phyloP scores from a whole-genome alignment of 164 flowering plant species.

The Piper longum region DNA sequence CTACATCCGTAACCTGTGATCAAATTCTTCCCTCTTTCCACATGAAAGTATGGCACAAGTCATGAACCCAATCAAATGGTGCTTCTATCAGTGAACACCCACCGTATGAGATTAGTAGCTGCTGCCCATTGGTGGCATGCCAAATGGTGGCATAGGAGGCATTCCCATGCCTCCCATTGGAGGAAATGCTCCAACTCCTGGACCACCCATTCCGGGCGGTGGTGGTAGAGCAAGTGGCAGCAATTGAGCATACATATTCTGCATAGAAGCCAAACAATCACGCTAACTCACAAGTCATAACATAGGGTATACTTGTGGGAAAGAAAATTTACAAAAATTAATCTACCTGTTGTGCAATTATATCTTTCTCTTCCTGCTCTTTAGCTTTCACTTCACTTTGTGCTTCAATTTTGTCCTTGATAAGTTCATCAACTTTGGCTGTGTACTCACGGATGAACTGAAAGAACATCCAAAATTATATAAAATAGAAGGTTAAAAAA shows the following conservation, averaged over 20 bases:
- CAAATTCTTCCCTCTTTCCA: conserved; percentile 12
- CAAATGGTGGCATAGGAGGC: conserved; percentile 89
- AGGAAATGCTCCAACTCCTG: conserved; percentile 60
- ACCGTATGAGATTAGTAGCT: conserved; percentile 17
- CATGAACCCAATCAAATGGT: conserved; percentile 5
- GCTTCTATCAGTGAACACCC: neutral
- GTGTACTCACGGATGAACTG: conserved; percentile 89
- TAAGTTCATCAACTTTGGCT: conserved; percentile 85
- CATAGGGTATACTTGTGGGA: too few relatives aligned
- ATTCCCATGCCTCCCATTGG: conserved; percentile 30
- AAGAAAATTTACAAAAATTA: neutral
- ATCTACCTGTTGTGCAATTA: conserved; percentile 83
- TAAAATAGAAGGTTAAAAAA: neutral
- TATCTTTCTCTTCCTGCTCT: conserved; percentile 88
- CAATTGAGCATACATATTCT: conserved; percentile 97
- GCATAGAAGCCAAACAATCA: conserved; percentile 10
- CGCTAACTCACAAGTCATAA: too few relatives aligned
- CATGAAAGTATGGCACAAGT: conserved; percentile 2
- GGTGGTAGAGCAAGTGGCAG: conserved; percentile 96
- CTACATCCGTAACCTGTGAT: conserved; percentile 6
- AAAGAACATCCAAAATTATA: conserved; percentile 1
- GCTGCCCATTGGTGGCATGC: conserved; percentile 80
- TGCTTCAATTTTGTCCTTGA: conserved; percentile 82
- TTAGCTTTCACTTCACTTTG: conserved; percentile 68
- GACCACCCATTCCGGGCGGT: conserved; percentile 80